These are phyloP conservation scores for Fomes fomentarius DNA, from an alignment of 1,284 basidiomycete genomes.

Conservation along the genomic window DNA sequence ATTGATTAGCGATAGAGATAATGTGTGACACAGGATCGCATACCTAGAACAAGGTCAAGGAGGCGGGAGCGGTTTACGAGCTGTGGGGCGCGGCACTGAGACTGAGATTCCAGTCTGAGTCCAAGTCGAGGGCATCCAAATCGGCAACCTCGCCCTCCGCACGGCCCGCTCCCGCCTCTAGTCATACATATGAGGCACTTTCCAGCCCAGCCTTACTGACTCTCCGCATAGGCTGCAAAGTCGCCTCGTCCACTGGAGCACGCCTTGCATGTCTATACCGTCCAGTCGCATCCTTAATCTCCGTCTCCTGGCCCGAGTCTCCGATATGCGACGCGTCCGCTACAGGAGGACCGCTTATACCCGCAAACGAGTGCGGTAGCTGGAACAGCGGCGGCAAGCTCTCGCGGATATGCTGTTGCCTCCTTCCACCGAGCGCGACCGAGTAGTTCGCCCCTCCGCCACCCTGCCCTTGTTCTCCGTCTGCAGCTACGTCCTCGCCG, in stretches of 20 bases:
- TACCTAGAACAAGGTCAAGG: too few relatives aligned
- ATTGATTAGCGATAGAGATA: too few relatives aligned
- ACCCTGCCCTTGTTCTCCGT: slow-evolving; percentile 27
- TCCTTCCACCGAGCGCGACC: slow-evolving; percentile 48
- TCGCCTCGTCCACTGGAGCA: slow-evolving; percentile 84
- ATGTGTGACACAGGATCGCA: too few relatives aligned
- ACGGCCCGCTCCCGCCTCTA: not conserved
- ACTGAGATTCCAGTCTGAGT: not conserved
- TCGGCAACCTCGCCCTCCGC: not conserved
- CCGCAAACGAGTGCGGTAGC: slow-evolving; percentile 34
- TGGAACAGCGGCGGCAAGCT: slow-evolving; percentile 69
- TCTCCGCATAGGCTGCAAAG: slow-evolving; percentile 82
- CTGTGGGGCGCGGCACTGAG: too few relatives aligned
- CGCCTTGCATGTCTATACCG: slow-evolving; percentile 83
- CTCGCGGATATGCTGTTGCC: slow-evolving; percentile 69
- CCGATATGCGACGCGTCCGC: slow-evolving; percentile 45
- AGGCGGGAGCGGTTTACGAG: too few relatives aligned
- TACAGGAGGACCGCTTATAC: slow-evolving; percentile 29
- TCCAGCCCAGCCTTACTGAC: slow-evolving; percentile 91
- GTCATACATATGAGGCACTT: slow-evolving; percentile 43
- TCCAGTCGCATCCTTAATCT: slow-evolving; percentile 81
- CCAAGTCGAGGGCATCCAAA: not conserved
- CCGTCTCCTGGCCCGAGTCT: slow-evolving; percentile 76
- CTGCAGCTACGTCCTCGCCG: slow-evolving; percentile 15
- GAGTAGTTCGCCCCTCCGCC: slow-evolving; percentile 39